phyloP scores from a whole-genome alignment of 176 grass and related monocot species.

The Aegilops umbellulata region DNA sequence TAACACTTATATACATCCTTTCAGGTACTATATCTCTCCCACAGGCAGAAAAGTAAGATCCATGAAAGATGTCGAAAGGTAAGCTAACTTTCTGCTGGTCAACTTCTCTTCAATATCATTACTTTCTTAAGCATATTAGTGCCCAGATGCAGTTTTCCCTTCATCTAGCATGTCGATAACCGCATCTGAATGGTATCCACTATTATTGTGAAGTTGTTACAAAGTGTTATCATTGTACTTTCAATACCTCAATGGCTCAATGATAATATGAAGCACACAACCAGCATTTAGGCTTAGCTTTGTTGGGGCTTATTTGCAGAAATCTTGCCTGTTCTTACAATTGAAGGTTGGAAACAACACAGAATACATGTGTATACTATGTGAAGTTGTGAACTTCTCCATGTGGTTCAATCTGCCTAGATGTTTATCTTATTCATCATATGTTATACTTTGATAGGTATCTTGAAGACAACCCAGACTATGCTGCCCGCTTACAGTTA shows the following conservation, averaged over 20 bases:
- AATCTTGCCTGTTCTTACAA: not conserved
- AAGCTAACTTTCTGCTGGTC: not conserved
- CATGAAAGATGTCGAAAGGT: constrained; percentile 30
- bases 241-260: not conserved
- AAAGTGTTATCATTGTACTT: not conserved
- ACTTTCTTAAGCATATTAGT: constrained; percentile 9
- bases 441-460: constrained; percentile 34
- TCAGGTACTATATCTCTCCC: constrained; percentile 58
- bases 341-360: constrained; percentile 1
- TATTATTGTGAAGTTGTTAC: not conserved
- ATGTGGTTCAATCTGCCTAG: constrained; percentile 1
- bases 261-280: not conserved
- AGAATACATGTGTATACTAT: constrained; percentile 1
- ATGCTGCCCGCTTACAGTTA: not conserved
- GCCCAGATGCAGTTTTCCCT: not conserved
- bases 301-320: not conserved
- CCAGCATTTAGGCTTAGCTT: not conserved
- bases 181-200: not conserved
- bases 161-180: not conserved
- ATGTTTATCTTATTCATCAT: not conserved
- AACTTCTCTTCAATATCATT: not conserved
- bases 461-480: constrained; percentile 34
- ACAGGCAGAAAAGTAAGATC: constrained; percentile 43
- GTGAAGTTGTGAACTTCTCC: not conserved
- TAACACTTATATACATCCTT: constrained; percentile 18